phyloP scores from a whole-genome alignment of 768 basidiomycete species.

The Termitomyces heimii region DNA sequence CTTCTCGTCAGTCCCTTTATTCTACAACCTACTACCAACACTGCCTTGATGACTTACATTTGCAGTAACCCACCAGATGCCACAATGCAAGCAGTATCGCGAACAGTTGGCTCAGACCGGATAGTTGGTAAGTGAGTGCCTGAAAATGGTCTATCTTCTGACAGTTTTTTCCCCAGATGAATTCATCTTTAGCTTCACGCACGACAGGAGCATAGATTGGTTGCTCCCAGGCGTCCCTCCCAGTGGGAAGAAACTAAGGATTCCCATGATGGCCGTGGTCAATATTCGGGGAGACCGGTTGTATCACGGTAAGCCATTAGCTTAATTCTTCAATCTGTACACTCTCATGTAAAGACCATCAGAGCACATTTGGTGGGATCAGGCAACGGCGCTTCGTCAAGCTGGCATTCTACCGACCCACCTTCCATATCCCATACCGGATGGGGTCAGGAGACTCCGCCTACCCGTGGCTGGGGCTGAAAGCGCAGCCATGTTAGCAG shows the following conservation, averaged over 20 bases:
- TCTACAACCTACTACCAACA: background rate
- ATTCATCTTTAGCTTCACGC: constrained; percentile 42
- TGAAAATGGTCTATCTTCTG: background rate
- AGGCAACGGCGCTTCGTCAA: constrained; percentile 31
- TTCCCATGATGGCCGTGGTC: constrained; percentile 54
- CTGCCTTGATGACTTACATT: background rate
- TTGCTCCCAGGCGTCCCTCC: constrained; percentile 49
- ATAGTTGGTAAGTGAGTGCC: constrained; percentile 34
- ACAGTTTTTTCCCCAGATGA: constrained; percentile 31
- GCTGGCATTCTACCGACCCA: constrained; percentile 29
- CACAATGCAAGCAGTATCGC: constrained; percentile 37
- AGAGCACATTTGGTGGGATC: constrained; percentile 45
- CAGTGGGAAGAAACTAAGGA: constrained; percentile 38
- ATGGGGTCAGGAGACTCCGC: constrained; percentile 20
- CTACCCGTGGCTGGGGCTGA: constrained; percentile 33
- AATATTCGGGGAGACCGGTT: constrained; percentile 38
- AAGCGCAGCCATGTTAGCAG: constrained; percentile 27
- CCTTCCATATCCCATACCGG: constrained; percentile 20
- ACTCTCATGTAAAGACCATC: background rate
- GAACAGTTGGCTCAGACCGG: constrained; percentile 45
- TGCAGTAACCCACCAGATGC: constrained; percentile 44
- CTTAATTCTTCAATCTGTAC: background rate
- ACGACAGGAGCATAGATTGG: constrained; percentile 39
- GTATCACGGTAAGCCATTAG: constrained; percentile 23
- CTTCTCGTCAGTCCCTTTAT: constrained; percentile 31